These are phyloP conservation scores for Cicer bijugum DNA, from an alignment of 306 rosid species.

Conservation along the genomic window DNA sequence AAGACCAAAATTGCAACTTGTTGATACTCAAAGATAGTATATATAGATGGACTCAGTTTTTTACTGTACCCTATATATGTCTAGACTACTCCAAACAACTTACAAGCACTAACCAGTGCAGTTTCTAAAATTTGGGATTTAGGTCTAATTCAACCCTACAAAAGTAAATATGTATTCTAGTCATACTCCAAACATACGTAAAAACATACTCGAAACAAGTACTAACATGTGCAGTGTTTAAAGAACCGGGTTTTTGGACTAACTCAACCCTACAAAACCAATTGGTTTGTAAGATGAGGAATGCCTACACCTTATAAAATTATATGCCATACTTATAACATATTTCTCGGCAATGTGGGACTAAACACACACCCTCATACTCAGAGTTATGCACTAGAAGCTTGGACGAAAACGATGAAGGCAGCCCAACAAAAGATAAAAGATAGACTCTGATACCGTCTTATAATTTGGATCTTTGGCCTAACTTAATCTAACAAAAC, in stretches of 20 bases:
- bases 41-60: neutral
- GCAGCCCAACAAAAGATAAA: neutral
- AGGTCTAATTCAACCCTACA: neutral
- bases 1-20: neutral
- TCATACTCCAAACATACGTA: too few species aligned
- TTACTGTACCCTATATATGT: constrained; percentile 1
- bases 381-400: neutral
- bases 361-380: neutral
- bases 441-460: neutral
- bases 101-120: neutral
- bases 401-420: neutral
- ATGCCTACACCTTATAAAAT: neutral
- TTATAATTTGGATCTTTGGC: neutral
- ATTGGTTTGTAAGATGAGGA: neutral
- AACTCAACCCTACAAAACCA: neutral
- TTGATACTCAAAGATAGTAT: constrained; percentile 1
- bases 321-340: neutral
- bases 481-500: neutral
- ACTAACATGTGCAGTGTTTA: too few species aligned
- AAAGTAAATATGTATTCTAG: neutral
- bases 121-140: neutral
- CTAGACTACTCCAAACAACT: neutral
- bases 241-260: neutral
- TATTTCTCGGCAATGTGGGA: neutral
- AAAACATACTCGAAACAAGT: too few species aligned